Conservation (phyloP, 768 basidiomycete species). For the Lactarius tabidus region DNA sequence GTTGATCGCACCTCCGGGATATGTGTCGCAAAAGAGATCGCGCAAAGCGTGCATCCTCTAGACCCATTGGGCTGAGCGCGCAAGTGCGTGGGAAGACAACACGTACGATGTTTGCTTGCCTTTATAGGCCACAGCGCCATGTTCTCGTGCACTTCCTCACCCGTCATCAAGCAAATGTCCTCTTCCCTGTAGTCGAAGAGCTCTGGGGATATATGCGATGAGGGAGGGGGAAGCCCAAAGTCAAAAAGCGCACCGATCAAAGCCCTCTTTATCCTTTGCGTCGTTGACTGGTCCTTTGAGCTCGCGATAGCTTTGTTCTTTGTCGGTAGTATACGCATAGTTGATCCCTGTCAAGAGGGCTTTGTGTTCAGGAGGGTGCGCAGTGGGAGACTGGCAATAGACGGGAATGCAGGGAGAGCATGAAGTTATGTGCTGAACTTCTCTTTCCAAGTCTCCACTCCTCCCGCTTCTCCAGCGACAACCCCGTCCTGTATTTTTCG, state of each 20-base stretch:
- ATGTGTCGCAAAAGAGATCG: slow-evolving; percentile 14
- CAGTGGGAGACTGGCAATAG: background rate
- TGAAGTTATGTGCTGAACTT: background rate
- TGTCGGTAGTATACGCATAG: background rate
- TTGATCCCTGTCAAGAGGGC: slow-evolving; percentile 7
- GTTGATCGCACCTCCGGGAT: slow-evolving; percentile 18
- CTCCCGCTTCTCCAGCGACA: too few species aligned
- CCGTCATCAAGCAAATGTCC: slow-evolving; percentile 23
- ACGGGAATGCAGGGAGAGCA: background rate
- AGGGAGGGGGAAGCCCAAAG: too few species aligned
- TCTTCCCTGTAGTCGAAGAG: slow-evolving; percentile 3
- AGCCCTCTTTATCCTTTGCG: slow-evolving; percentile 7
- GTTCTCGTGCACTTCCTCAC: background rate
- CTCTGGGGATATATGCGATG: background rate
- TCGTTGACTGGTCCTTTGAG: slow-evolving; percentile 12
- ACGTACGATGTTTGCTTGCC: slow-evolving; percentile 22
- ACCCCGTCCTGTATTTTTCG: too few species aligned
- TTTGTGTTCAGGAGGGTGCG: background rate
- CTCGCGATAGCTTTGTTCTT: background rate
- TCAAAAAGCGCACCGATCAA: slow-evolving; percentile 15
- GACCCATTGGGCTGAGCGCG: background rate
- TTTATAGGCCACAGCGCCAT: slow-evolving; percentile 9
- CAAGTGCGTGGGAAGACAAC: background rate
- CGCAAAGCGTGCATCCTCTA: slow-evolving; percentile 21
- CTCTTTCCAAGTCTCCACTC: too few species aligned